phyloP scores from a whole-genome alignment of 768 basidiomycete genomes.

The Russula compacta region DNA sequence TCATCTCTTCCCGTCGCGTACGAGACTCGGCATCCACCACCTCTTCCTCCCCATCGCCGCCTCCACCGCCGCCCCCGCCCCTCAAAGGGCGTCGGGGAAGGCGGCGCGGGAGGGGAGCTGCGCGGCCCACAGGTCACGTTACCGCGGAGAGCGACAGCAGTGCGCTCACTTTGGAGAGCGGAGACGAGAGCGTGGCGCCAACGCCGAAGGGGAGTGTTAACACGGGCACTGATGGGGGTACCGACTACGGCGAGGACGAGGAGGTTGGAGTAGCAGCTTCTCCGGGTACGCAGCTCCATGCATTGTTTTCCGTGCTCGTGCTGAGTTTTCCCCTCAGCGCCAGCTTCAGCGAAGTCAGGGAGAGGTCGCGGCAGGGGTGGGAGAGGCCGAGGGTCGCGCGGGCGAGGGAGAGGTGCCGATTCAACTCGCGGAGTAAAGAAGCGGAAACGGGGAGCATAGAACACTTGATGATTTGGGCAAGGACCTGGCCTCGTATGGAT shows the following conservation, averaged over 20 bases:
- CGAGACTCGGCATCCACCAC: constrained; percentile 49
- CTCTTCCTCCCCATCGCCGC: constrained; percentile 40
- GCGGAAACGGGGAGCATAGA: constrained; percentile 11
- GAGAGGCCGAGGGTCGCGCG: constrained; percentile 10
- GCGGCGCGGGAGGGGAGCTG: constrained; percentile 36
- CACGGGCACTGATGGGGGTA: constrained; percentile 63
- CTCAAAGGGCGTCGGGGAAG: constrained; percentile 30
- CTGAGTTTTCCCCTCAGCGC: constrained; percentile 5
- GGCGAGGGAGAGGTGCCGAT: constrained; percentile 8
- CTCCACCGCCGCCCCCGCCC: constrained; percentile 44
- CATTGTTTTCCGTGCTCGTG: neutral
- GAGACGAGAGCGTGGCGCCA: constrained; percentile 54
- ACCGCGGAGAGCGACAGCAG: constrained; percentile 81
- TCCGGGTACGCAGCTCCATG: constrained; percentile 4
- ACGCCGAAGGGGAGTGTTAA: constrained; percentile 59
- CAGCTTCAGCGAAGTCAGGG: constrained; percentile 3
- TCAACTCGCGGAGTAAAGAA: constrained; percentile 11
- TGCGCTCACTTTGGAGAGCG: constrained; percentile 74
- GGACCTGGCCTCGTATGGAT: neutral
- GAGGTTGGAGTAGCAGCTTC: constrained; percentile 38
- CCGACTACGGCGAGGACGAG: constrained; percentile 56
- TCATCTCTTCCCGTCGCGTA: constrained; percentile 55
- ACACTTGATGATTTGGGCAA: neutral
- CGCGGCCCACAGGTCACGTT: constrained; percentile 59
- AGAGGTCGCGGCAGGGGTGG: constrained; percentile 11